Percentiles rank a stretch among this genome's conserved stretches.
Evolutionary conservation across 164 flowering plant genomes (phyloP).

Genomic region (Annona squamosa): DNA sequence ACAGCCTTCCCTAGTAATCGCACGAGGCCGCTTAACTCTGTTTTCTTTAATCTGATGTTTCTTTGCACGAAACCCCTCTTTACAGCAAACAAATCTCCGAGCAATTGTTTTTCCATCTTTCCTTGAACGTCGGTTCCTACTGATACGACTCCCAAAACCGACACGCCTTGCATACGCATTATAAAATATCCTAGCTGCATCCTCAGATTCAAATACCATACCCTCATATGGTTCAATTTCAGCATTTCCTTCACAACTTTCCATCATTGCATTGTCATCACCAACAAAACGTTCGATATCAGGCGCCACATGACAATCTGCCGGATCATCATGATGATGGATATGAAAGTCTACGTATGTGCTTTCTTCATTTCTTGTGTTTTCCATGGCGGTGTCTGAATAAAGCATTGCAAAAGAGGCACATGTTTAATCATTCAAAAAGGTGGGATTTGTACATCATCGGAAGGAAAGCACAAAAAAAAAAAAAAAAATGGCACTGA

Average conservation of each 20-base stretch:
- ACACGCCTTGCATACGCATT: slow-evolving; percentile 45
- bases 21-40: slow-evolving; percentile 12
- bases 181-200: slow-evolving; percentile 38
- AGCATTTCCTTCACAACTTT: slow-evolving; percentile 5
- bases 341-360: slow-evolving; percentile 21
- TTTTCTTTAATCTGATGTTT: slow-evolving; percentile 6
- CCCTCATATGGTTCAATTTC: slow-evolving; percentile 43
- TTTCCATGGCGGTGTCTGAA: neutral
- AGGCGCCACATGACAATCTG: slow-evolving; percentile 16
- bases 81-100: slow-evolving; percentile 15
- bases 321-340: slow-evolving; percentile 15
- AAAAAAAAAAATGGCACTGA: too few relatives aligned
- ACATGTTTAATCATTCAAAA: neutral
- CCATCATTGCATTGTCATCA: slow-evolving; percentile 11
- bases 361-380: slow-evolving; percentile 2
- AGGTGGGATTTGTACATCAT: neutral
- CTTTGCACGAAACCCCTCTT: slow-evolving; percentile 12
- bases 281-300: slow-evolving; percentile 16
- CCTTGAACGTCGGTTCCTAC: slow-evolving; percentile 33
- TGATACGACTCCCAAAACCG: slow-evolving; percentile 43
- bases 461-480: too few relatives aligned
- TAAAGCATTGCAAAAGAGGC: neutral
- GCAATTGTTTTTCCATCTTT: slow-evolving; percentile 11
- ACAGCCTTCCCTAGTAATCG: slow-evolving; percentile 36
- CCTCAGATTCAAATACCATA: slow-evolving; percentile 51